Conservation (phyloP, 176 grass and related monocot genomes). For the Areca catechu region DNA sequence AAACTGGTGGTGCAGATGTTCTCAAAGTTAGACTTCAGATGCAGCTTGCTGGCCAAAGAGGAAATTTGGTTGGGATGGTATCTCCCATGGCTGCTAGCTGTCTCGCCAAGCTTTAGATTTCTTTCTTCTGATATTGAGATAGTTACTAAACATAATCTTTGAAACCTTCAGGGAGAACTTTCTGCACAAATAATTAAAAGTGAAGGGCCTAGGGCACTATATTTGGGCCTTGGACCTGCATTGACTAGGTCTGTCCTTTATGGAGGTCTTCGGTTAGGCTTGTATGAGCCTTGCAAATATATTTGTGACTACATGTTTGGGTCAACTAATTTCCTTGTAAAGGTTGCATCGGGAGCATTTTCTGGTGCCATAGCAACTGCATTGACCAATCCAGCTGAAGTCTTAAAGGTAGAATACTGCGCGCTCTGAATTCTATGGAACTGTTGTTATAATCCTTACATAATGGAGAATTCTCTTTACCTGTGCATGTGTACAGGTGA, state of each 20-base stretch:
- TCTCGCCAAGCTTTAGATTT: background rate
- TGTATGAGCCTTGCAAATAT: slow-evolving; percentile 88
- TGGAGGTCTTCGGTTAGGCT: slow-evolving; percentile 79
- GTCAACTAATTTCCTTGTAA: slow-evolving; percentile 75
- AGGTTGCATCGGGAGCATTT: slow-evolving; percentile 72
- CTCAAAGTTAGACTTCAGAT: slow-evolving; percentile 98
- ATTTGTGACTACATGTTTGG: slow-evolving; percentile 61
- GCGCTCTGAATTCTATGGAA: too few species aligned
- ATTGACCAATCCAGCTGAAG: slow-evolving; percentile 77
- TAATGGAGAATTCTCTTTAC: too few species aligned
- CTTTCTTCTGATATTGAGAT: slow-evolving; percentile 10
- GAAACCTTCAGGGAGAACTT: slow-evolving; percentile 48
- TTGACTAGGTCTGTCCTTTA: slow-evolving; percentile 78
- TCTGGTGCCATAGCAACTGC: slow-evolving; percentile 73
- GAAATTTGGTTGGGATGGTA: slow-evolving; percentile 96
- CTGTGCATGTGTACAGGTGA: slow-evolving; percentile 35
- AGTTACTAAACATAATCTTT: slow-evolving; percentile 18
- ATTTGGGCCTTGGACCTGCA: slow-evolving; percentile 75
- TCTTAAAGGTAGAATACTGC: slow-evolving; percentile 54
- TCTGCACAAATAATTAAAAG: slow-evolving; percentile 56
- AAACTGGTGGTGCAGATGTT: slow-evolving; percentile 71
- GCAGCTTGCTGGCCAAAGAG: slow-evolving; percentile 92
- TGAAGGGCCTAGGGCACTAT: slow-evolving; percentile 74
- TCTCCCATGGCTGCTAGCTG: slow-evolving; percentile 1
- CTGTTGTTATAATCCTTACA: too few species aligned